Evolutionary conservation across 208 protist genomes (phyloP), one percentile per base, ranked within the genome.

Genomic region (Entamoeba invadens): DNA sequence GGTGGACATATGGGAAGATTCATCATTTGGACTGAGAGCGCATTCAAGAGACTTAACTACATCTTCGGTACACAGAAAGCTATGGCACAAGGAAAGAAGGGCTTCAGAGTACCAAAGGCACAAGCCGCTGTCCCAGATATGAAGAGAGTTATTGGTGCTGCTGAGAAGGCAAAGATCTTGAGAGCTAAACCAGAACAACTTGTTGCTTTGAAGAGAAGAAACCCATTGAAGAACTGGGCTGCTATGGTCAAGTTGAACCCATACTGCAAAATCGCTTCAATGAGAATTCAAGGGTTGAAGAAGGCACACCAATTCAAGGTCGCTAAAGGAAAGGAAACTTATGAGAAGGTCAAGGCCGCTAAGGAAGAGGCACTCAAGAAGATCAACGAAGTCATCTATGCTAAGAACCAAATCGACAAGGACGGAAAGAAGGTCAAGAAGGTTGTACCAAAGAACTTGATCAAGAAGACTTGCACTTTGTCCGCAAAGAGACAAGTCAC

Each of bases 1-100:
- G 99, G 98, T 97, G 98, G 98, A 93, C 98, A 99, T 96, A 93
- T 99, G 18, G 99, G 99, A 96, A 97, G 99, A 96, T 99, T 99
- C 95, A 95, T 99, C 96, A 98, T 99, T 96, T 99, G 99, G 99
- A 98, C 98, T 94, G 96, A 99, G 96, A 95, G 94, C 95, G 99
- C 99, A 45, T 99, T 99, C 96, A 96, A 98, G 94, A 96, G 97
- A 95, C 97, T 99, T 45, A 97, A 99, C 96, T 77, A 77, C n/a
- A 95, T 99, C 96, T 99, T 98, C 95, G 77, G 77, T 35, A 92
- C 77, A 18, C 42, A 45, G 10, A 44, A 35, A 12, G 42, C 6
- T 14, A 18, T 44, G 35, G 31, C 77, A 12, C 31, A 35, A 35
- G 77, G 31, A 14, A 92, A 92, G 21, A n/a, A 5, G 5, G 77